Evolutionary conservation across 2,329 filamentous ascomycete genomes (phyloP), one percentile per base, ranked within the genome.

Genomic region (Colletotrichum musicola): DNA sequence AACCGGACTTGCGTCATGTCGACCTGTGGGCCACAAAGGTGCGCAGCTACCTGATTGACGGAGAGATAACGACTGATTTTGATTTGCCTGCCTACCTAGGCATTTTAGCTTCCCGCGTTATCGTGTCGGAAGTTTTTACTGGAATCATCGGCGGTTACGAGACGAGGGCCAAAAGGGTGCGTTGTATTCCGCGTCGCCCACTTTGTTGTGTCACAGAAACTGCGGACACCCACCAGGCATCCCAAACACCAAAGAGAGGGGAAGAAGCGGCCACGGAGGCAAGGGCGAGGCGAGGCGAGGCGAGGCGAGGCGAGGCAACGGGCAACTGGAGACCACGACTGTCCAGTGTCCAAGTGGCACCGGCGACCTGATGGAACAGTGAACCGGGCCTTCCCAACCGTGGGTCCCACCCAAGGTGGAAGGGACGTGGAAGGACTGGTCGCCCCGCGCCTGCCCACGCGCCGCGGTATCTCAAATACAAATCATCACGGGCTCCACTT

Each of bases 401-500:
- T 25, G 4, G 22, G 22, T 60, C 62, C 56, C 47, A 55, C 30
- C 10, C 30, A 10, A 35, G 30, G 30, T 35, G 30, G 30, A 35
- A 35, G 30, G 30, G 30, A 35, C 30, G 30, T 35, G 57, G 64
- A 55, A 62, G 44, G 64, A 66, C 50, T 62, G 49, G 35, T 35
- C 51, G 64, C 64, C 58, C 64, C 59, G 64, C 64, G 64, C 18
- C 64, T 63, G 30, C 30, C 30, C 10, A 10, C 30, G 30, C 30
- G 12, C 30, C 30, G 30, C 30, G 30, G 30, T 35, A 58, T 47
- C 61, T 68, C 46, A 60, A 64, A 68, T 60, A 68, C 65, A 68
- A 68, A 68, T 68, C 65, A 68, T 68, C 62, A 42, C 50, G 47
- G 42, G 60, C 55, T 65, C 65, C 65, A 65, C 65, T 65, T 60